A percentile compares a stretch with the other conserved stretches of the same genome.
phyloP scores from a whole-genome alignment of 441 rosid genomes.

The Adansonia grandidieri region DNA sequence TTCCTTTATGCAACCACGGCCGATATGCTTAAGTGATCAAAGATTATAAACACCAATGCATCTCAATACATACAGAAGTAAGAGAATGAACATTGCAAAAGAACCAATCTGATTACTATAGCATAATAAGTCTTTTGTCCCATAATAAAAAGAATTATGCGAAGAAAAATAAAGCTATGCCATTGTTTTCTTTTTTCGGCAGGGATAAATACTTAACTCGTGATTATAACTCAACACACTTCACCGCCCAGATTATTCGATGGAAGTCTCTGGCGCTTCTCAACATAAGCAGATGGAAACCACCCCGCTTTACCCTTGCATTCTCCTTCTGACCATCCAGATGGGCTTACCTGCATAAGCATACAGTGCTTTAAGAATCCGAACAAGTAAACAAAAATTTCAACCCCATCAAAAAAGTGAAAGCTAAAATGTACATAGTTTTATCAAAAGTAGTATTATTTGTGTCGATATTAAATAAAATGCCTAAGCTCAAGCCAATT shows the following conservation, averaged over 20 bases:
- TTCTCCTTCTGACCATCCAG: slow-evolving; percentile 83
- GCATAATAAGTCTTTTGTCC: not conserved
- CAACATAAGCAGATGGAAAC: slow-evolving; percentile 69
- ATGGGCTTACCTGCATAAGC: slow-evolving; percentile 50
- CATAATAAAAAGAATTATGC: not conserved
- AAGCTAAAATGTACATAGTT: not conserved
- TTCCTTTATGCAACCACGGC: slow-evolving; percentile 8
- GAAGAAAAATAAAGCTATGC: not conserved
- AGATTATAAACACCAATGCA: not conserved
- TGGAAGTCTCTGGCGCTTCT: slow-evolving; percentile 83
- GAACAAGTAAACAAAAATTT: slow-evolving; percentile 8
- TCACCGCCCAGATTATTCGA: slow-evolving; percentile 47
- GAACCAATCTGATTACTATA: not conserved
- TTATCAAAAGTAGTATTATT: not conserved
- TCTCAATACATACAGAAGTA: not conserved
- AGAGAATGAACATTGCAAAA: not conserved
- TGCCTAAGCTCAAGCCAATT: not conserved
- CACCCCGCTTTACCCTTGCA: slow-evolving; percentile 78
- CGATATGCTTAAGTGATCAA: not conserved
- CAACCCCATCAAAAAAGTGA: not conserved
- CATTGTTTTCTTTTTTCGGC: not conserved
- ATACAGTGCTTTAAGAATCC: not conserved
- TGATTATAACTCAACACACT: slow-evolving; percentile 40
- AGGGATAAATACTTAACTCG: not conserved
- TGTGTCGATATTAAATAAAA: not conserved